Conservation (phyloP, 257 asterid genomes). For the Solanum sitiens region DNA sequence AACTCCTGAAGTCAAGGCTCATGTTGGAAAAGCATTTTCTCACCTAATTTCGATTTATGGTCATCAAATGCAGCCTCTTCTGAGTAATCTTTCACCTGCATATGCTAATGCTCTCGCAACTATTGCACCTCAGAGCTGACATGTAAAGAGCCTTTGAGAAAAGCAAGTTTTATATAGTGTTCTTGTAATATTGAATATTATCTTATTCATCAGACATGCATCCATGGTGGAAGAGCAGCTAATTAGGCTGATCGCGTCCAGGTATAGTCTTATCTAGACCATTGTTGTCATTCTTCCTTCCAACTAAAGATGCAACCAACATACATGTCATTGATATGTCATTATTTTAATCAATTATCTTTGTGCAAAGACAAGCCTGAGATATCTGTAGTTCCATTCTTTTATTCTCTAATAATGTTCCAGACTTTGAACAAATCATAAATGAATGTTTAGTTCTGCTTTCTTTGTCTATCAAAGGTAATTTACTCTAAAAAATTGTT, state of each 20-base stretch:
- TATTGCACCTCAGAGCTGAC: slow-evolving; percentile 70
- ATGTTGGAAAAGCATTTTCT: slow-evolving; percentile 86
- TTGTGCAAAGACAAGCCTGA: background rate
- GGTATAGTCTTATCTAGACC: background rate
- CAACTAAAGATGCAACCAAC: background rate
- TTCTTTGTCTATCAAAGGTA: background rate
- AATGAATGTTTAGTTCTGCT: background rate
- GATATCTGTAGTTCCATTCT: background rate
- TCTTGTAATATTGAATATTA: background rate
- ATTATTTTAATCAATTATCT: background rate
- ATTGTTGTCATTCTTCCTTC: background rate
- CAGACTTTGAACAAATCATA: background rate
- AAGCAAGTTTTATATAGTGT: background rate
- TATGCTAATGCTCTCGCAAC: slow-evolving; percentile 88
- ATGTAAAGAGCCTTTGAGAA: background rate
- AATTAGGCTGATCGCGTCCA: background rate
- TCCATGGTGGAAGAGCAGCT: slow-evolving; percentile 4
- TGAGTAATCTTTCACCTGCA: slow-evolving; percentile 73
- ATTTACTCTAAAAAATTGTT: background rate
- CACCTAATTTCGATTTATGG: slow-evolving; percentile 80
- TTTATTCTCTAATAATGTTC: background rate
- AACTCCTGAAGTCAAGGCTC: slow-evolving; percentile 74
- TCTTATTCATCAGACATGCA: background rate
- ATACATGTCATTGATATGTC: background rate
- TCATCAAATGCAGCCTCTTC: slow-evolving; percentile 86